phyloP scores from a whole-genome alignment of 805 yeast species.

The Candida maesae region DNA sequence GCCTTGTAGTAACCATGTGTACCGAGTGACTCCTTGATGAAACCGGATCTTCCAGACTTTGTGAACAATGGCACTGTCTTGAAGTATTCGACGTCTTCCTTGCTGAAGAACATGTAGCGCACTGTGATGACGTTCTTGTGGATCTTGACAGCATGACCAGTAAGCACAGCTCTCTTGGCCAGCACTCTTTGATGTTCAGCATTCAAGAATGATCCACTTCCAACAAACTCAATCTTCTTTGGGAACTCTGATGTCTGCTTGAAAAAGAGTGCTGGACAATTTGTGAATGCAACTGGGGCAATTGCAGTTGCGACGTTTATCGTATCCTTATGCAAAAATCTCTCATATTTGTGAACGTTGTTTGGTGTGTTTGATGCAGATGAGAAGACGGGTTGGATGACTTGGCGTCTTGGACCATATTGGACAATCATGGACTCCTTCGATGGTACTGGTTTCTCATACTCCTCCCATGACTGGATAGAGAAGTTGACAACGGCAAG shows the following conservation, averaged over 20 bases:
- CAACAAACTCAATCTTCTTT: constrained; percentile 61
- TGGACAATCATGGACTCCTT: constrained; percentile 79
- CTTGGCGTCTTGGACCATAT: constrained; percentile 88
- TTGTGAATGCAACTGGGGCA: constrained; percentile 81
- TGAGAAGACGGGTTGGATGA: constrained; percentile 78
- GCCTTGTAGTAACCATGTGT: constrained; percentile 99
- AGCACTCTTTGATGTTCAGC: constrained; percentile 80
- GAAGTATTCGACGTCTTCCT: constrained; percentile 85
- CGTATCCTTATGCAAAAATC: constrained; percentile 76
- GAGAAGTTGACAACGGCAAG: constrained; percentile 78
- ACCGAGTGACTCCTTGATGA: constrained; percentile 92
- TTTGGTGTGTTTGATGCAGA: constrained; percentile 73
- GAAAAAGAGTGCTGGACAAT: constrained; percentile 82
- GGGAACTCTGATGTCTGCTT: constrained; percentile 48
- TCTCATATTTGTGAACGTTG: constrained; percentile 82
- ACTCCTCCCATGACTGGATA: constrained; percentile 85
- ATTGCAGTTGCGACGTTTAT: constrained; percentile 78
- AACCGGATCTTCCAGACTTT: constrained; percentile 88
- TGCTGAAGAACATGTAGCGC: constrained; percentile 94
- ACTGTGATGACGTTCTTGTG: constrained; percentile 90
- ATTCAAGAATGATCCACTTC: constrained; percentile 86
- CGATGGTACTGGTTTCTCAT: constrained; percentile 80
- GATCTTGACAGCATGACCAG: constrained; percentile 94
- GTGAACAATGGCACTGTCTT: constrained; percentile 91
- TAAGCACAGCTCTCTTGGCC: constrained; percentile 83